Percentiles rank a stretch among this genome's conserved stretches.
Conservation (phyloP, 140 eudicot genomes). For the Anethum foeniculum region DNA sequence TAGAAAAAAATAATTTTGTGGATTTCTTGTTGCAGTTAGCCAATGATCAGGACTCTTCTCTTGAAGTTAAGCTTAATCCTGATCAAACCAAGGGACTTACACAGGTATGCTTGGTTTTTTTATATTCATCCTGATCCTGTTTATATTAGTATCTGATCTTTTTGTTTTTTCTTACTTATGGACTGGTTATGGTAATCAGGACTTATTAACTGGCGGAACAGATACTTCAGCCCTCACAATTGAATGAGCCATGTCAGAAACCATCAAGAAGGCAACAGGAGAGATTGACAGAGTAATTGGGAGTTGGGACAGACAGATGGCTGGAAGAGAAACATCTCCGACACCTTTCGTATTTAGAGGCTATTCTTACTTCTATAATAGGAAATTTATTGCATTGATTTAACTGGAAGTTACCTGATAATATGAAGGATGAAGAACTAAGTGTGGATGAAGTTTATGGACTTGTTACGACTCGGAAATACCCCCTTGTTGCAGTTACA, state of each 20-base stretch:
- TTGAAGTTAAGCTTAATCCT: constrained; percentile 30
- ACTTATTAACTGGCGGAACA: constrained; percentile 19
- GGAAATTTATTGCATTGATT: constrained; percentile 48
- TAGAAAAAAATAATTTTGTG: constrained; percentile 33
- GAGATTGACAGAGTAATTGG: constrained; percentile 30
- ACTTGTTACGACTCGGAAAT: constrained; percentile 24
- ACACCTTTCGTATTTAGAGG: constrained; percentile 18
- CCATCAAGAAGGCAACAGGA: constrained; percentile 20
- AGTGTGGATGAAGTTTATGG: constrained; percentile 43
- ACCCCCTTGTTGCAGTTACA: constrained; percentile 21
- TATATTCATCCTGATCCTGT: no score
- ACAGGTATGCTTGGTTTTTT: constrained; percentile 17
- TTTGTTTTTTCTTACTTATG: background rate
- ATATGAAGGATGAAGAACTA: constrained; percentile 15
- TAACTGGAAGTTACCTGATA: constrained; percentile 40
- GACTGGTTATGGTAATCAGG: background rate
- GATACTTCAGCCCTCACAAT: constrained; percentile 20
- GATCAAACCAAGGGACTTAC: constrained; percentile 31
- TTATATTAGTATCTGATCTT: background rate
- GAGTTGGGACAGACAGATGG: constrained; percentile 30
- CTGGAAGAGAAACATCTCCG: constrained; percentile 28
- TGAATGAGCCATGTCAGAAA: constrained; percentile 25
- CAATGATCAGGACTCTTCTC: constrained; percentile 32
- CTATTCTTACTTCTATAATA: constrained; percentile 20
- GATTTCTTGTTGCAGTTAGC: constrained; percentile 39